phyloP scores from a whole-genome alignment of 2,329 filamentous ascomycete genomes.

The Botrytis sinoallii region DNA sequence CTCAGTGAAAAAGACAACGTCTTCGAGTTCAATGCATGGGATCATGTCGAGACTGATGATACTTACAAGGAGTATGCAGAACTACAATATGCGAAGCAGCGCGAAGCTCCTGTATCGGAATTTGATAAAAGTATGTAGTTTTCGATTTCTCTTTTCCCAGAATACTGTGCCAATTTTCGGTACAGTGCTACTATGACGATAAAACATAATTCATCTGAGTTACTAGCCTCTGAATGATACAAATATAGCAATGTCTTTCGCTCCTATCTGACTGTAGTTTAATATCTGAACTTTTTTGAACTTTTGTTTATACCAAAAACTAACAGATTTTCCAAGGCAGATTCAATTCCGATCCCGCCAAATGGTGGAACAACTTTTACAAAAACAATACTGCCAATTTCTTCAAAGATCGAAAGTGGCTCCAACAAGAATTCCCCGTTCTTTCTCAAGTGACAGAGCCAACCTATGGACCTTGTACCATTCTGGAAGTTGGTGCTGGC shows the following conservation, averaged over 20 bases:
- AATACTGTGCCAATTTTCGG: slow-evolving; percentile 20
- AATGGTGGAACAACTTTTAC: slow-evolving; percentile 98
- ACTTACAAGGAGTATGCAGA: slow-evolving; percentile 83
- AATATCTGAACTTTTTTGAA: slow-evolving; percentile 20
- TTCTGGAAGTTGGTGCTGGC: slow-evolving; percentile 91
- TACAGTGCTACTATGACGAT: slow-evolving; percentile 56
- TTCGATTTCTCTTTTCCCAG: slow-evolving; percentile 5
- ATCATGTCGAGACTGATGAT: slow-evolving; percentile 92
- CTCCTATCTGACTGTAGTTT: slow-evolving; percentile 62
- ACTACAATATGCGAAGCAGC: slow-evolving; percentile 80
- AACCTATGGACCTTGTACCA: slow-evolving; percentile 63
- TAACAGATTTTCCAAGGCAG: slow-evolving; percentile 55
- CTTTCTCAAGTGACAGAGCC: slow-evolving; percentile 71
- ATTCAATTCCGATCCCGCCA: slow-evolving; percentile 86
- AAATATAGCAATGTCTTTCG: slow-evolving; percentile 61
- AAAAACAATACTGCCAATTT: slow-evolving; percentile 97
- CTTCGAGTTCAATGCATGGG: slow-evolving; percentile 98
- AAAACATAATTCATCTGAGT: slow-evolving; percentile 69
- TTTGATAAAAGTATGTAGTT: slow-evolving; percentile 75
- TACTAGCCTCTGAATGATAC: slow-evolving; percentile 55
- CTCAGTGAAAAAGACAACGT: slow-evolving; percentile 83
- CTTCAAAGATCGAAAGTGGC: slow-evolving; percentile 98
- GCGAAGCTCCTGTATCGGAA: slow-evolving; percentile 81
- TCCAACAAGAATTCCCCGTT: slow-evolving; percentile 92
- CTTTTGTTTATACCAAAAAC: slow-evolving; percentile 30